Evolutionary conservation across 768 basidiomycete genomes (phyloP).

Genomic region (Amanita muscaria): DNA sequence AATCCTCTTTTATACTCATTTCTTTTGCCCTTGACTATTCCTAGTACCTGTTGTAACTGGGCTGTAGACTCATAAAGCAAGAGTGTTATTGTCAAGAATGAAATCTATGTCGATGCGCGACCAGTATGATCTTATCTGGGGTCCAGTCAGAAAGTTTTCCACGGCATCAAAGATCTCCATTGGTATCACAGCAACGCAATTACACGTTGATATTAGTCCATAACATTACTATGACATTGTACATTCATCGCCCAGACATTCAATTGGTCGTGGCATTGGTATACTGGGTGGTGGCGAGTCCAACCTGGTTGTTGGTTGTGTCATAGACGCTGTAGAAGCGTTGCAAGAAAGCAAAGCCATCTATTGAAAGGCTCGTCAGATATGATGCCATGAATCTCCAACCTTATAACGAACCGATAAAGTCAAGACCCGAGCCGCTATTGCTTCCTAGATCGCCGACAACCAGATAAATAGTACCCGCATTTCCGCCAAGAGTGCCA

Average conservation of each 20-base stretch:
- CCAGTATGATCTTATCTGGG: too few species aligned
- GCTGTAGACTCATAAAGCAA: too few species aligned
- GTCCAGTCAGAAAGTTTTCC: too few species aligned
- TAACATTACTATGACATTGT: too few species aligned
- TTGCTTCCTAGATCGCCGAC: slow-evolving; percentile 38
- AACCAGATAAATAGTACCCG: slow-evolving; percentile 44
- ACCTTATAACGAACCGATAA: slow-evolving; percentile 39
- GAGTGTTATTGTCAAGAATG: too few species aligned
- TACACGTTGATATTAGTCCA: too few species aligned
- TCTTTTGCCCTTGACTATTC: background rate
- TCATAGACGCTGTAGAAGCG: slow-evolving; percentile 53
- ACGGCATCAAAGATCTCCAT: too few species aligned
- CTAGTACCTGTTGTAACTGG: background rate
- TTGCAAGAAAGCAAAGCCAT: slow-evolving; percentile 50
- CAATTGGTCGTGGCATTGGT: slow-evolving; percentile 30
- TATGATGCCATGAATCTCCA: background rate
- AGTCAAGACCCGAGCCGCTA: slow-evolving; percentile 49
- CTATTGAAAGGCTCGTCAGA: slow-evolving; percentile 19
- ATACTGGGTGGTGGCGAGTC: slow-evolving; percentile 28
- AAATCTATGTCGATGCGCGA: too few species aligned
- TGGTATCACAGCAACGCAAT: too few species aligned
- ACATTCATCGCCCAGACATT: background rate
- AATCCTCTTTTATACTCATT: background rate
- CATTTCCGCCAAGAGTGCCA: slow-evolving; percentile 40
- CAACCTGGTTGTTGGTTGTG: slow-evolving; percentile 30